Conservation (phyloP, 257 asterid species). For the Capsicum baccatum region DNA sequence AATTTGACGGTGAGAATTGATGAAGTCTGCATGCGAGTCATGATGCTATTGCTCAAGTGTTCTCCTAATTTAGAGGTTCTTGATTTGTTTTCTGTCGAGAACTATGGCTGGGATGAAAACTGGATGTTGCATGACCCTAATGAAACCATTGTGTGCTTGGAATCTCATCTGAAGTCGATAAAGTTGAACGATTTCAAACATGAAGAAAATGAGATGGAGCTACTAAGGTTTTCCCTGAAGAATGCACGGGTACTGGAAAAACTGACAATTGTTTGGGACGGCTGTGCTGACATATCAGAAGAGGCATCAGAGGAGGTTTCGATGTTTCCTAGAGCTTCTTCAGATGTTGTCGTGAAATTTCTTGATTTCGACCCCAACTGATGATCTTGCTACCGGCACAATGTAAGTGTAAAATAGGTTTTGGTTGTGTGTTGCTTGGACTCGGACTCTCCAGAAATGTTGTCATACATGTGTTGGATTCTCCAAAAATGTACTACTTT, state of each 20-base stretch:
- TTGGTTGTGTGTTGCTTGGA: neutral
- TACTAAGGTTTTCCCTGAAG: slow-evolving; percentile 20
- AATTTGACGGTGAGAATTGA: neutral
- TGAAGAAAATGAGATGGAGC: slow-evolving; percentile 23
- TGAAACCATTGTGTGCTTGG: neutral
- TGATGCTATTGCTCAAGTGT: slow-evolving; percentile 26
- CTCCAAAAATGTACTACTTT: too few species aligned
- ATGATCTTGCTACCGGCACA: neutral
- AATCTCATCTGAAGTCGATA: slow-evolving; percentile 10
- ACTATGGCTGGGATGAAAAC: neutral
- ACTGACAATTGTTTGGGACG: neutral
- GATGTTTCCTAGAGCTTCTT: slow-evolving; percentile 18
- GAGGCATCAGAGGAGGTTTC: neutral
- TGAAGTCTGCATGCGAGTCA: neutral
- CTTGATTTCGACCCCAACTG: neutral
- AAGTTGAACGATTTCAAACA: neutral
- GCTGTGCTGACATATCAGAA: neutral
- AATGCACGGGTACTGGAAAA: slow-evolving; percentile 4
- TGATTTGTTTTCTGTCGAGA: neutral
- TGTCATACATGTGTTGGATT: too few species aligned
- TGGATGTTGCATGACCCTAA: neutral
- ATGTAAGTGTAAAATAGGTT: neutral
- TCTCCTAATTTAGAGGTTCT: slow-evolving; percentile 28
- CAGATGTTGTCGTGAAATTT: neutral
- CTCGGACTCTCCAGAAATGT: neutral